A percentile compares a stretch with the other conserved stretches of the same genome.
Evolutionary conservation across 1,284 basidiomycete species (phyloP).

Genomic region (Golubevia sp.): DNA sequence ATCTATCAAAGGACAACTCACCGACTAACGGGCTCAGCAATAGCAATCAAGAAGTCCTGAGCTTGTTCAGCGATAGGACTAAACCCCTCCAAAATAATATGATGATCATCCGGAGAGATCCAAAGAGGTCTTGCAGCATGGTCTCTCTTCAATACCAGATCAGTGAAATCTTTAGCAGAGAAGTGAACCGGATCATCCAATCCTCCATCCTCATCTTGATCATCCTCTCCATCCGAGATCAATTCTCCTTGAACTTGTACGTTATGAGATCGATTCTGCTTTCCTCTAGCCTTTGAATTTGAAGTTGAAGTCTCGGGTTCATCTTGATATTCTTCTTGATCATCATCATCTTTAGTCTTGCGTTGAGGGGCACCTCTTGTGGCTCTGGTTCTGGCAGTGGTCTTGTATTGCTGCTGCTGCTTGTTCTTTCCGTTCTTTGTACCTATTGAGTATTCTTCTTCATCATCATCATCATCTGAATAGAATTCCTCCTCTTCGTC

Average conservation of each 20-base stretch:
- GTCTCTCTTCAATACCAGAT: slow-evolving; percentile 54
- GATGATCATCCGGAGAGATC: slow-evolving; percentile 57
- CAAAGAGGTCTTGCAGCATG: slow-evolving; percentile 53
- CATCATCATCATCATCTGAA: not conserved
- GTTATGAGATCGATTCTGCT: not conserved
- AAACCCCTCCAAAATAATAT: slow-evolving; percentile 60
- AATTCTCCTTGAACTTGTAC: not conserved
- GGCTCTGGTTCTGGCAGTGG: not conserved
- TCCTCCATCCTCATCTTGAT: slow-evolving; percentile 4
- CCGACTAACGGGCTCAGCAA: slow-evolving; percentile 59
- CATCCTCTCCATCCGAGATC: not conserved
- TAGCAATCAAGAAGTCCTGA: slow-evolving; percentile 58
- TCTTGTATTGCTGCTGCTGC: not conserved
- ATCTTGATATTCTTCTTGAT: not conserved
- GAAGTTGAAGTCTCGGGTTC: not conserved
- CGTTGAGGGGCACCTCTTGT: not conserved
- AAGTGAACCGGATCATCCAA: not conserved
- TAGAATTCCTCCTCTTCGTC: not conserved
- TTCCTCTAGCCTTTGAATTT: not conserved
- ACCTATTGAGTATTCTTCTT: not conserved
- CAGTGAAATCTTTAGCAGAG: slow-evolving; percentile 39
- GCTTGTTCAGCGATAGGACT: slow-evolving; percentile 59
- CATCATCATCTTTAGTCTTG: not conserved
- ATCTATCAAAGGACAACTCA: slow-evolving; percentile 4
- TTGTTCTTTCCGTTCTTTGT: too few relatives aligned